These are phyloP conservation scores for Tolypocladium cylindrosporum DNA, from an alignment of 2,329 filamentous ascomycete species.

Conservation along the genomic window DNA sequence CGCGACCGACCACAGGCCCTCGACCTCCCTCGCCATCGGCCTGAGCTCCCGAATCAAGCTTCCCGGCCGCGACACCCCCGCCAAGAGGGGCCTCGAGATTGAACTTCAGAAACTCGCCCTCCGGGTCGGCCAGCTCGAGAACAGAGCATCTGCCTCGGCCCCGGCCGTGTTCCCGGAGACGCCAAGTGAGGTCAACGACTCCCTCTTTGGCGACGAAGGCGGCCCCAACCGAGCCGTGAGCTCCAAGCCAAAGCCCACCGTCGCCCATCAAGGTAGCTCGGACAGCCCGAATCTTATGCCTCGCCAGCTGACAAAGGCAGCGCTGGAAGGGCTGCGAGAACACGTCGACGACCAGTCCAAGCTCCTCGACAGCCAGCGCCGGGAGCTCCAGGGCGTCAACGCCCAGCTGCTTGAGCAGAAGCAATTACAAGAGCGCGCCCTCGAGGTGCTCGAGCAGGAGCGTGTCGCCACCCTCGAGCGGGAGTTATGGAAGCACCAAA, in stretches of 20 bases:
- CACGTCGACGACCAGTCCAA: slow-evolving; percentile 92
- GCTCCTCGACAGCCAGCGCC: slow-evolving; percentile 77
- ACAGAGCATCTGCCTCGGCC: slow-evolving; percentile 54
- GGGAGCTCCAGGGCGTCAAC: slow-evolving; percentile 77
- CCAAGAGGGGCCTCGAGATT: slow-evolving; percentile 70
- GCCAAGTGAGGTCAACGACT: slow-evolving; percentile 63
- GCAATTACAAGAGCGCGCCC: slow-evolving; percentile 70
- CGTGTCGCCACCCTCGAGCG: slow-evolving; percentile 84
- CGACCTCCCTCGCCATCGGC: slow-evolving; percentile 27
- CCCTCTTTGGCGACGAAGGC: slow-evolving; percentile 50
- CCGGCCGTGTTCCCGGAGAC: slow-evolving; percentile 63
- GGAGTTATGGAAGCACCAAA: slow-evolving; percentile 92
- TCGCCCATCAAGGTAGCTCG: slow-evolving; percentile 29
- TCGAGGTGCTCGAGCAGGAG: slow-evolving; percentile 74
- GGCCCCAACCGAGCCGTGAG: slow-evolving; percentile 34
- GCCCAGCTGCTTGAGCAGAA: slow-evolving; percentile 80
- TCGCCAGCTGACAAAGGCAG: slow-evolving; percentile 63
- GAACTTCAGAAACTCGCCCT: slow-evolving; percentile 72
- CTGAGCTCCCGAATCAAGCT: slow-evolving; percentile 50
- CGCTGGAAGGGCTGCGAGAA: slow-evolving; percentile 76
- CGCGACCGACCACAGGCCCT: slow-evolving; percentile 32
- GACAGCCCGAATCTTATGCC: slow-evolving; percentile 23
- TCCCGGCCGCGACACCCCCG: slow-evolving; percentile 64
- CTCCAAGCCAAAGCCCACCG: slow-evolving; percentile 34
- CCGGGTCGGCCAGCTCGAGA: slow-evolving; percentile 75